Base-by-base conservation (phyloP, 1,139 yeast genomes). In the Magnusiomyces suaveolens region DNA sequence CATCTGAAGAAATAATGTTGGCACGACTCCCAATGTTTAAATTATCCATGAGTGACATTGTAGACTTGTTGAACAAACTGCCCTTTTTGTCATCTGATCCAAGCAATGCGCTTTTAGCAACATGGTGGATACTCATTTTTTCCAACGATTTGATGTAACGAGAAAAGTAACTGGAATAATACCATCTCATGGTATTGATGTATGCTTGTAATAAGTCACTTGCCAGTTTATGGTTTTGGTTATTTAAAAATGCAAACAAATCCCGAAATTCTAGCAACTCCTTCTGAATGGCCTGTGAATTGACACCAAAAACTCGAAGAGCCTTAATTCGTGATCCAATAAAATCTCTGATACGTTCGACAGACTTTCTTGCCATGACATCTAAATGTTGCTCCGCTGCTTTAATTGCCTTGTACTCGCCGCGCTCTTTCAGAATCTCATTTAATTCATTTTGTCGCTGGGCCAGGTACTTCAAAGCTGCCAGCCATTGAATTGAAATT, bases 181-280 rank as follows among this genome's bases (percentile, higher is more conserved):
- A 92, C 98, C 98, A 92, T 63, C 79, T 76, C 88, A 90, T 89
- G 1, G 97, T 90, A 64, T 81, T 83, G 14, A 83, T 72, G 66
- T 92, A 92, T 0, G 97, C 97, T 62, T 79, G 77, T 57, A 82
- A 78, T 48, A 92, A 75, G 62, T 88, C 95, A n/a, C 72, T 66
- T 0, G 95, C 90, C 54, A 92, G 70, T n/a, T 81, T 76, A 2
- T 77, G 75, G 57, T 86, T 80, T 52, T 80, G 79, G 2, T 69
- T 62, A 6, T 72, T 67, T 41, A 92, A 68, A 60, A 86, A 89
- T 1, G 71, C 71, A 62, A 72, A 86, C 0, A 81, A 74, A 52
- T 84, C 88, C 57, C 79, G 79, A 20, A 82, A 81, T 38, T 75
- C 73, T 4, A 87, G 68, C 54, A 92, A 69, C 38, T 78, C 79